phyloP scores from a whole-genome alignment of 164 flowering plant genomes.

The Vitis vinifera region DNA sequence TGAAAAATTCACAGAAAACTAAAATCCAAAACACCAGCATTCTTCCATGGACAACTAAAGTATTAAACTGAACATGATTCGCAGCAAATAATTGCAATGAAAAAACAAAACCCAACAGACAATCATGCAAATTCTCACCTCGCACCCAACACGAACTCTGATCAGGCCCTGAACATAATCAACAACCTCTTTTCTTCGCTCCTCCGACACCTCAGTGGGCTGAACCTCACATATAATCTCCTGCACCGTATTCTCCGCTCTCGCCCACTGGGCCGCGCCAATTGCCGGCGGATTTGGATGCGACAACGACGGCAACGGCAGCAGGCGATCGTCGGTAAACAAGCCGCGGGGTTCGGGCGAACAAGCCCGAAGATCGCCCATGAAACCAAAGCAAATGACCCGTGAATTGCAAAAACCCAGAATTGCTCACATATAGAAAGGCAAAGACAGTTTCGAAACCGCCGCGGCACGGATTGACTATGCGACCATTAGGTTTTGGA shows the following conservation, averaged over 20 bases:
- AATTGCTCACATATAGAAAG: background rate
- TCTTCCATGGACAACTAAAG: background rate
- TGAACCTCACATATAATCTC: conserved; percentile 46
- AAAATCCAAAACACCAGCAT: too few relatives aligned
- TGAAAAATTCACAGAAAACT: too few relatives aligned
- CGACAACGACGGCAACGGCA: conserved; percentile 8
- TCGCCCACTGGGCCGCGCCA: conserved; percentile 22
- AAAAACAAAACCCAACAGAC: background rate
- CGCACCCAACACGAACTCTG: conserved; percentile 43
- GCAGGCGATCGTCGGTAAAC: conserved; percentile 15
- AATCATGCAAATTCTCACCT: conserved; percentile 40
- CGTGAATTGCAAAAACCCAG: background rate
- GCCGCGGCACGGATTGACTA: background rate
- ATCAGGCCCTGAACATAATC: conserved; percentile 70
- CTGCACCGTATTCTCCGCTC: conserved; percentile 37
- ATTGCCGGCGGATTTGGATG: conserved; percentile 13
- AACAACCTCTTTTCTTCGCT: conserved; percentile 61
- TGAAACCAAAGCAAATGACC: conserved; percentile 4
- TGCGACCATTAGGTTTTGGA: background rate
- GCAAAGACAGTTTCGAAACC: background rate
- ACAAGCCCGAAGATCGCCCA: conserved; percentile 44
- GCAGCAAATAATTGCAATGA: background rate
- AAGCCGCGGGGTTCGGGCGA: conserved; percentile 22
- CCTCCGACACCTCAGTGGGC: conserved; percentile 54
- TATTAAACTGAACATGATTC: background rate